A percentile compares a stretch with the other conserved stretches of the same genome.
phyloP scores from a whole-genome alignment of 2,329 filamentous ascomycete species.

The Cercospora sp. region DNA sequence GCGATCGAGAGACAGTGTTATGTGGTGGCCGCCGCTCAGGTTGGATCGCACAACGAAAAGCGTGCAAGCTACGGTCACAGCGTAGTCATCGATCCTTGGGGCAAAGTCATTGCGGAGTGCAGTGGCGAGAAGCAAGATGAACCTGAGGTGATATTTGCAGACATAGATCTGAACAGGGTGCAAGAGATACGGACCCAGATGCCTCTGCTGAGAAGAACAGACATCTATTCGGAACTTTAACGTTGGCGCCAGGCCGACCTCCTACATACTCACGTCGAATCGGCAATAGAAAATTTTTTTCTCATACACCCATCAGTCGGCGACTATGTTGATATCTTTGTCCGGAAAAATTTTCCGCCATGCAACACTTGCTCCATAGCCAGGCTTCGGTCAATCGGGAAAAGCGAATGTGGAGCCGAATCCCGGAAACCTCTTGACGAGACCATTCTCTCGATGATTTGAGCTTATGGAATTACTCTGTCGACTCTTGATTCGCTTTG shows the following conservation, averaged over 20 bases:
- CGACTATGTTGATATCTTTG: too few species aligned
- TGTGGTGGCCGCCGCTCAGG: slow-evolving; percentile 81
- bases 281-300: not conserved
- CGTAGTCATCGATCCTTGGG: slow-evolving; percentile 86
- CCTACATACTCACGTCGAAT: not conserved
- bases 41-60: slow-evolving; percentile 71
- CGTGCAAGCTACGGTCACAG: slow-evolving; percentile 82
- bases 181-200: slow-evolving; percentile 40
- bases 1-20: slow-evolving; percentile 89
- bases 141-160: slow-evolving; percentile 46
- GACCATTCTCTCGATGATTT: not conserved
- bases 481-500: not conserved
- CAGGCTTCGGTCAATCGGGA: not conserved
- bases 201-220: slow-evolving; percentile 39
- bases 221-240: slow-evolving; percentile 31
- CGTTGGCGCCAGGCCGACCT: not conserved
- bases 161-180: slow-evolving; percentile 43
- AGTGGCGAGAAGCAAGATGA: slow-evolving; percentile 49
- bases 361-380: not conserved
- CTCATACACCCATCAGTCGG: too few species aligned
- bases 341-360: not conserved
- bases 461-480: not conserved
- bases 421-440: not conserved
- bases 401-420: not conserved
- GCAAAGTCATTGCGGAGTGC: slow-evolving; percentile 67